Evolutionary conservation across 129 eudicot species (phyloP), one percentile per base, ranked within the genome.

Genomic region (Apium graveolens): DNA sequence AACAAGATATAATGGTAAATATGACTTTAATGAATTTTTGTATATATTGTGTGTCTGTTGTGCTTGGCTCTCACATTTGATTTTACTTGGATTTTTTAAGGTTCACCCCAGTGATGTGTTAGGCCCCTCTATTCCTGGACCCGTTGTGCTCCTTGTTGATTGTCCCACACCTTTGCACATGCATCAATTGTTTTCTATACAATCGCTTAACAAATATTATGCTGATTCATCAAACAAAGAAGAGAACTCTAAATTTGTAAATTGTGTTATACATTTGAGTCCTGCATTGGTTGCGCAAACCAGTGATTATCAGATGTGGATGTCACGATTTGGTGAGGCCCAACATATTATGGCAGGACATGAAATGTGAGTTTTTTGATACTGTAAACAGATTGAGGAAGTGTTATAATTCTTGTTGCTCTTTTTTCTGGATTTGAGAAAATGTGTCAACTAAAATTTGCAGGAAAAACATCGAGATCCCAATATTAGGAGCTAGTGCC

Each of bases 341-440:
- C 89, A 95, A 78, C 98, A 95, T 79, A 86, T 95, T 70, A 84
- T 95, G 84, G 93, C 98, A 69, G 98, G 97, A 38, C 97, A 95
- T 84, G 87, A 90, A 81, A 81, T 77, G 98, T 94, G 73, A 78
- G 96, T 78, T 53, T 74, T 78, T 73, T 60, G 3, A 26, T 60
- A n/a, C 32, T n/a, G 31, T 60, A 0, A 60, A 60, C 4, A 10
- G 17, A 11, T 60, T 60, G 68, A 26, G 11, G 37, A 46, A 32
- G 14, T 74, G 29, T 68, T 68, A 34, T 70, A 16, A 37, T 70
- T 70, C 24, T 37, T 12, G 11, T 37, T 32, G 26, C 11, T 70
- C 34, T 5, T 70, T 7, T 17, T 51, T 24, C 49, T 1, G 31
- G 60, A 11, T 81, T 46, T 48, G 44, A 46, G 17, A 76, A 80